Base-by-base conservation (phyloP, 305 asterid genomes). In the Solanum hybrid region DNA sequence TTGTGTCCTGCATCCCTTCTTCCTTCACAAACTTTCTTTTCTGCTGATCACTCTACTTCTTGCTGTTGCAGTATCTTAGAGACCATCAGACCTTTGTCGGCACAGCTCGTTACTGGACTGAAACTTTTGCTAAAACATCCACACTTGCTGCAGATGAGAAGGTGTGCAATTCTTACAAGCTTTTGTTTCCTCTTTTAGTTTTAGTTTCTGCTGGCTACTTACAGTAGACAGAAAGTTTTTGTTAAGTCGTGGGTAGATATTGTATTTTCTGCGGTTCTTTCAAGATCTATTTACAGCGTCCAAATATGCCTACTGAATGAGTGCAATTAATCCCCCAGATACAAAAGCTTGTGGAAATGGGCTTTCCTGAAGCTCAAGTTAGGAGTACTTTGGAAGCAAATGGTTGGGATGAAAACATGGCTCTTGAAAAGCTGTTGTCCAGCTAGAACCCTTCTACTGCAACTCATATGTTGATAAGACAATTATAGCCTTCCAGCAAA, bases 91-190 rank as follows among this genome's bases (percentile, higher is more conserved):
- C 98, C 12, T 97, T 95, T 91, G 92, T 92, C 69, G 92, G 96
- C 89, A 96, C 99, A 42, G 99, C 99, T 92, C 99, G 98, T 78
- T 95, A 96, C 92, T 97, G 99, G 99, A 97, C 99, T 3, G 99
- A 97, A 92, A 93, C 98, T 91, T 97, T 95, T 95, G 99, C 99
- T 34, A 97, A 90, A 94, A 93, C 97, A 88, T 95, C 93, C 81
- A 75, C 81, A 31, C 81, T 75, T 91, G 98, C 97, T 42, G 93
- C 94, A n/a, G 99, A 93, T 90, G 99, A 96, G 91, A 97, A 97
- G 98, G 99, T 97, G 35, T 36, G 93, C 69, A 12, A 80, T 80
- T 64, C 42, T 40, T 71, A 13, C 78, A 46, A 75, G 88, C n/a
- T 87, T 91, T 31, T 40, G 13, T 20, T 42, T 84, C 22, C 51